Percentiles rank a stretch among this genome's conserved stretches.
Conservation (phyloP, 495 filamentous ascomycete genomes). For the Penicillium roqueforti region DNA sequence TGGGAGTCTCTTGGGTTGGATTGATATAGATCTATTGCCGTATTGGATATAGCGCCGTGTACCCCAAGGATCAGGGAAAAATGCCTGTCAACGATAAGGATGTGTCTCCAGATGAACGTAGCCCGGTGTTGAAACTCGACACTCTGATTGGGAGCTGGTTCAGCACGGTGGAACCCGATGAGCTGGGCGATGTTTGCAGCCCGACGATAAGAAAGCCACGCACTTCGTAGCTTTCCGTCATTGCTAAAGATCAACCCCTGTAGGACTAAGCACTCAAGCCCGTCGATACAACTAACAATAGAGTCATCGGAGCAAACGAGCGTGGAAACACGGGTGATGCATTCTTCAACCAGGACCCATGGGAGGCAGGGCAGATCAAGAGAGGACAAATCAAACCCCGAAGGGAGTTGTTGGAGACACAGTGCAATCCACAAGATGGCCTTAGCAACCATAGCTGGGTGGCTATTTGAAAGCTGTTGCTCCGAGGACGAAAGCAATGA, state of each 20-base stretch:
- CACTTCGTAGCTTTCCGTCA: slow-evolving; percentile 18
- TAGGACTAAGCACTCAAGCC: slow-evolving; percentile 19
- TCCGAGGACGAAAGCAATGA: slow-evolving; percentile 2
- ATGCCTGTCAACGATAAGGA: slow-evolving; percentile 12
- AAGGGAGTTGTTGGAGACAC: slow-evolving; percentile 15
- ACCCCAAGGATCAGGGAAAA: slow-evolving; percentile 17
- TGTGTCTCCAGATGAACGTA: slow-evolving; percentile 9
- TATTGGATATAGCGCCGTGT: slow-evolving; percentile 11
- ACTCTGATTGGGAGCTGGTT: background rate
- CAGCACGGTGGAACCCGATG: slow-evolving; percentile 14
- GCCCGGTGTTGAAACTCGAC: background rate
- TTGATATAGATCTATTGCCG: slow-evolving; percentile 6
- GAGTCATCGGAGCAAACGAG: slow-evolving; percentile 12
- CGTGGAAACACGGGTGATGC: background rate
- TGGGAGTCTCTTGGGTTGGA: background rate
- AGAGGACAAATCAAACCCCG: background rate
- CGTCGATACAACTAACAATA: slow-evolving; percentile 15
- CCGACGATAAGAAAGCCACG: slow-evolving; percentile 20
- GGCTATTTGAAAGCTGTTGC: slow-evolving; percentile 2
- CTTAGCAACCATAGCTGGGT: slow-evolving; percentile 9
- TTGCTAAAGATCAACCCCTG: slow-evolving; percentile 18
- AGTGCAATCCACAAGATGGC: slow-evolving; percentile 8
- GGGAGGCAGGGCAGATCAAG: slow-evolving; percentile 6
- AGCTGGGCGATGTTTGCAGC: slow-evolving; percentile 18
- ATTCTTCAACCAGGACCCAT: slow-evolving; percentile 4